Evolutionary conservation across 768 basidiomycete species (phyloP), one percentile per base, ranked within the genome.

Genomic region (Podaxis carcinomalis): DNA sequence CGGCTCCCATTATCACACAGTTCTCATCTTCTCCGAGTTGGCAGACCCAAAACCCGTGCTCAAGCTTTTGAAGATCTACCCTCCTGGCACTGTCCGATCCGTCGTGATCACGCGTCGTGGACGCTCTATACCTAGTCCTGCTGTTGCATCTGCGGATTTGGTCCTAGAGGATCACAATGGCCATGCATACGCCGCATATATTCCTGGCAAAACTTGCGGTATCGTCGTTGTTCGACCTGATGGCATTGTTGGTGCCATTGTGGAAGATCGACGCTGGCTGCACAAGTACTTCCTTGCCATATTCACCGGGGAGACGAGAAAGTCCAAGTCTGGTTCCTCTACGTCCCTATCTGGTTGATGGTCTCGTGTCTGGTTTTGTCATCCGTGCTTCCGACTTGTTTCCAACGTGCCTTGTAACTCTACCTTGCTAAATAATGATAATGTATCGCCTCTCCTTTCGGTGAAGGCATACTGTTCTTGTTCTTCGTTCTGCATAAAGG

Each of bases 171-270:
- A 76, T 63, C 10, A 44, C 7, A 57, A 68, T 13, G 68, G 67
- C 5, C 66, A 74, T 62, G 75, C 72, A 3, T 55, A 73, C 50
- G 59, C 55, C 5, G 61, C 51, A 3, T 74, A 74, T 51, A 63
- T 71, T 80, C 76, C 0, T 82, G 51, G 21, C 11, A 84, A 19
- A 82, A 71, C 67, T 81, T 83, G 61, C 84, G 88, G 83, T 84
- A 88, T 36, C 16, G 61, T 69, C 5, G 59, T 71, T 13, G 57
- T 74, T 56, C 70, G 73, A 5, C 73, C 72, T 10, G 73, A 74
- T 62, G 70, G 73, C 23, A 61, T 72, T 10, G 62, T 72, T 19
- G 72, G 73, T 23, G 70, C 39, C 14, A 58, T 58, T 37, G 46
- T 50, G 13, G 19, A 37, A n/a, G 36, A 72, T 14, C 59, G 62